Base-by-base conservation (phyloP, 768 basidiomycete genomes). In the Lactifluus rugatus region DNA sequence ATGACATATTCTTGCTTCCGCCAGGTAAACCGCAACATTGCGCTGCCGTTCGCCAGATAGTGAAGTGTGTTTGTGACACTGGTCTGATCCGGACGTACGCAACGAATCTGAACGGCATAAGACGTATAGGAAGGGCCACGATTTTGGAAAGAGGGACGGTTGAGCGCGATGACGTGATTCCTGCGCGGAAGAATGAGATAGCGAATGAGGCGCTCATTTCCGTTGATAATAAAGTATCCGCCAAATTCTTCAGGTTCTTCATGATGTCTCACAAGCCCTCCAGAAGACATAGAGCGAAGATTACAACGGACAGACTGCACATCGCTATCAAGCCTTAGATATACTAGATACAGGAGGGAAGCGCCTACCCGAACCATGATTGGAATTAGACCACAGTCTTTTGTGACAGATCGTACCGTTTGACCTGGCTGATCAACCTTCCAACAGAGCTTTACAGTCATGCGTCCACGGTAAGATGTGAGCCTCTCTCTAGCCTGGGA, bases 231-330 rank as follows among this genome's bases (percentile, higher is more conserved):
- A 69, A 99, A 99, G 73, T 99, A 98, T 28, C 95, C 96, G 52
- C 96, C 96, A 67, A 97, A 97, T 71, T 98, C 96, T 73, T 96
- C 93, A 1, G 96, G 85, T 67, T 99, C 96, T 77, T 99, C 96
- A 69, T 95, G 88, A 61, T 86, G 85, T 56, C 76, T 74, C 56
- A 98, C 92, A 46, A 99, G 84, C 47, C 92, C 87, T 9, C 87
- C 80, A 9, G 95, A 89, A 2, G 92, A 82, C 71, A 96, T 78
- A 34, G 79, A 79, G 46, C 85, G 84, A n/a, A 98, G 72, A 71
- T 97, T 96, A 69, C 96, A 99, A 58, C 95, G 78, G 21, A 83
- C 84, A 9, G 95, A 97, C 90, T 96, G 62, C 39, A 44, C 25
- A 13, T 28, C 45, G 14, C 0, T 39, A 11, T 42, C 13, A 54